Evolutionary conservation across 257 asterid species (phyloP), one percentile per base, ranked within the genome.

Genomic region (Thymus quinquecostatus): DNA sequence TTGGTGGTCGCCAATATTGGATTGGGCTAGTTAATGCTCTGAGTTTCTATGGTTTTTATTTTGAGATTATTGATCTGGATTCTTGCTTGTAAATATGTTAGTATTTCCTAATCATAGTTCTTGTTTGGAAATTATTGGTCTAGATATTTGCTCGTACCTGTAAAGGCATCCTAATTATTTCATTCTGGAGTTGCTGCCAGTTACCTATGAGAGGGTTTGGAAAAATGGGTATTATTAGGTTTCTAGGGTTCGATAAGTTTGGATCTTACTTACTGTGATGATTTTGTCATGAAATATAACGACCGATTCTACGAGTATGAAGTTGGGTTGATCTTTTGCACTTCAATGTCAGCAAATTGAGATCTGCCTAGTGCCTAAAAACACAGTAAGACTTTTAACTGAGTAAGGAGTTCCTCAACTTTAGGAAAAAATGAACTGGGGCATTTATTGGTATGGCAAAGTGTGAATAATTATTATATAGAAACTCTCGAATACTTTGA

Each of bases 1-100:
- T 62, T 43, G 21, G 43, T 55, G 40, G 47, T 64, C 59, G 38
- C 43, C 51, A 6, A 45, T 45, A 30, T 44, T 72, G 69, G 55
- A 28, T 68, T 68, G 3, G 58, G 2, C 54, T 73, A 36, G 41
- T 80, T 56, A 76, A 72, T 69, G 71, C 29, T 51, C 48, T 33
- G 14, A 45, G 48, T 74, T 21, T 27, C 48, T 33, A 13, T 59
- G 36, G 1, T 21, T 45, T 21, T 11, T 29, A 3, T 48, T 34
- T 59, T 41, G 34, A 32, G 43, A 51, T 62, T 70, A 33, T 69
- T 40, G 61, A 61, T 76, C 61, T 61, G 33, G 66, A 34, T 67
- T 70, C 4, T 54, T 68, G 67, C 71, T 43, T 53, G n/a, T 48
- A 32, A 27, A 3, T 50, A n/a, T 57, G 41, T 13, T 10, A 64